Conservation (phyloP, 202 grass and related monocot species). For the Panicum hallii region DNA sequence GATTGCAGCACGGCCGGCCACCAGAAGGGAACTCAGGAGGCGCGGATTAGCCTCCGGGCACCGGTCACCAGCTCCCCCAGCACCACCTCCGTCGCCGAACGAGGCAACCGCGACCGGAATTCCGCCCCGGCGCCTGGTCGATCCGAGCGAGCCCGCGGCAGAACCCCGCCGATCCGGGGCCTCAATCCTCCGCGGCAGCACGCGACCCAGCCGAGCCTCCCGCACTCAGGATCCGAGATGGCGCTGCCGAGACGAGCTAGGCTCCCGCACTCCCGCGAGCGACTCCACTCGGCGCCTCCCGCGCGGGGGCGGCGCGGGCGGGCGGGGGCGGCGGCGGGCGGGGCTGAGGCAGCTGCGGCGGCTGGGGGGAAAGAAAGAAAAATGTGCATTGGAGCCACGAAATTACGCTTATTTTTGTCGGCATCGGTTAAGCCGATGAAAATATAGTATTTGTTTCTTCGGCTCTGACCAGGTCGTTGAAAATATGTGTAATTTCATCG, state of each 20-base stretch:
- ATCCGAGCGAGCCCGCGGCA: not conserved
- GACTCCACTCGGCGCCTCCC: not conserved
- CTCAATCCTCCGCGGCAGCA: not conserved
- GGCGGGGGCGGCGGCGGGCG: too few species aligned
- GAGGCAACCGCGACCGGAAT: not conserved
- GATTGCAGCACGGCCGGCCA: not conserved
- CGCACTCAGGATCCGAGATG: not conserved
- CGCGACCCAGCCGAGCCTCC: not conserved
- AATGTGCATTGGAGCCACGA: too few species aligned
- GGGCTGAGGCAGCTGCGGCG: too few species aligned
- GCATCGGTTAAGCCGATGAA: too few species aligned
- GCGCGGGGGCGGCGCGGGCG: too few species aligned
- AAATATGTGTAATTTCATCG: too few species aligned
- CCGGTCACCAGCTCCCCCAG: not conserved
- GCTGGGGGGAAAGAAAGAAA: too few species aligned
- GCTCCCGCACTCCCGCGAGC: not conserved
- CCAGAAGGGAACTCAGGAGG: not conserved
- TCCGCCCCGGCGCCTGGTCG: not conserved
- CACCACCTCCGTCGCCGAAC: not conserved
- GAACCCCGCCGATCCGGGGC: slow-evolving; percentile 34
- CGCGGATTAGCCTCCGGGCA: not conserved
- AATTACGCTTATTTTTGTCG: too few species aligned
- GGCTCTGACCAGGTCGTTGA: too few species aligned
- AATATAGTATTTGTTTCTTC: too few species aligned
- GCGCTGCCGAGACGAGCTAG: not conserved